These are phyloP conservation scores for Kuraishia hungarica DNA, from an alignment of 805 yeast genomes.

Conservation along the genomic window DNA sequence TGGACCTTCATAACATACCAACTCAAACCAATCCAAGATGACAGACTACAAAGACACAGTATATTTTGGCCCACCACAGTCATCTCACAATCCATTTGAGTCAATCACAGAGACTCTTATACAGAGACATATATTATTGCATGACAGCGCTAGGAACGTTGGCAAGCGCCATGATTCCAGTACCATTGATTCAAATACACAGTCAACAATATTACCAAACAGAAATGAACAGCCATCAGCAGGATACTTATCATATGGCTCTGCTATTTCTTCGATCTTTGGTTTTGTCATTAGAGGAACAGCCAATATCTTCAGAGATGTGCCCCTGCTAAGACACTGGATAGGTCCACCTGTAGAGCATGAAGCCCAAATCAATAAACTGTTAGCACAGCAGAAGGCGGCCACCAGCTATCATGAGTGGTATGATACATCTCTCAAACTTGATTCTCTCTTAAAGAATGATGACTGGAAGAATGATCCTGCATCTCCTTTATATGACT, in stretches of 20 bases:
- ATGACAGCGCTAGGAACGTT: background rate
- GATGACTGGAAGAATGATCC: constrained; percentile 64
- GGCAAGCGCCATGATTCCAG: too few species aligned
- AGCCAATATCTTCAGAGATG: constrained; percentile 22
- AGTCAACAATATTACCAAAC: background rate
- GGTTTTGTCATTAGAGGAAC: constrained; percentile 19
- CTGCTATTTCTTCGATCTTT: background rate
- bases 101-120: background rate
- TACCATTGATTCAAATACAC: background rate
- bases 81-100: background rate
- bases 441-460: constrained; percentile 60
- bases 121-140: background rate
- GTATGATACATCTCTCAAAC: constrained; percentile 50
- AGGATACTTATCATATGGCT: background rate
- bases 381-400: constrained; percentile 34
- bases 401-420: constrained; percentile 49
- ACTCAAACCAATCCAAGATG: background rate
- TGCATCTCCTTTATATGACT: constrained; percentile 67
- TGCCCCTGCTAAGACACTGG: constrained; percentile 25
- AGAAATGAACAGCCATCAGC: background rate
- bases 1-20: too few species aligned
- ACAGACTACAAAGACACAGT: background rate
- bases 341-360: constrained; percentile 30
- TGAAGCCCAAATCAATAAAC: constrained; percentile 25
- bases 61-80: background rate